Percentiles rank a stretch among this genome's conserved stretches.
Conservation (phyloP, 2,329 filamentous ascomycete species). For the Sphaerostilbella broomeana region DNA sequence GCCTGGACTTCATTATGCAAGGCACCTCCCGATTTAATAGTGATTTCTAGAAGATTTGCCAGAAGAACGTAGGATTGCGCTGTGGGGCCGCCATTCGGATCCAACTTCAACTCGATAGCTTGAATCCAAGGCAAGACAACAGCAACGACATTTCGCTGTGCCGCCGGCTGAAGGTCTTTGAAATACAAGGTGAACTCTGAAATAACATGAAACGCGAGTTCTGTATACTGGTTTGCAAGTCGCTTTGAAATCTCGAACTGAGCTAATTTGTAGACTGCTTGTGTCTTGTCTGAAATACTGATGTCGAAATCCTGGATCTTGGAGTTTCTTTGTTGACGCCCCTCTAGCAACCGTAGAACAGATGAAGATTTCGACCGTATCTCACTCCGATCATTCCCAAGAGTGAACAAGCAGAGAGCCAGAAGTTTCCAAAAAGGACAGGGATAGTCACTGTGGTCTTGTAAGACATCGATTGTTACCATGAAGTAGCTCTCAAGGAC, state of each 20-base stretch:
- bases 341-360: slow-evolving; percentile 73
- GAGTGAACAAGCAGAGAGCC: slow-evolving; percentile 79
- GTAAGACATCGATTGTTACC: slow-evolving; percentile 80
- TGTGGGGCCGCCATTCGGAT: slow-evolving; percentile 85
- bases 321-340: slow-evolving; percentile 69
- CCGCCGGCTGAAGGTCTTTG: slow-evolving; percentile 72
- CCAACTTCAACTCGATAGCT: slow-evolving; percentile 82
- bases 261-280: slow-evolving; percentile 93
- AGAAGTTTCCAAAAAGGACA: slow-evolving; percentile 87
- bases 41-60: slow-evolving; percentile 92
- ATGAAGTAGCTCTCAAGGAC: slow-evolving; percentile 92
- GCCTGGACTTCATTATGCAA: slow-evolving; percentile 96
- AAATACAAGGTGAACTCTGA: slow-evolving; percentile 94
- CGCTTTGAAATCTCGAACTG: slow-evolving; percentile 95
- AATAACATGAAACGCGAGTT: slow-evolving; percentile 87
- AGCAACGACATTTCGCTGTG: slow-evolving; percentile 89
- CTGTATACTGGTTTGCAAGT: slow-evolving; percentile 79
- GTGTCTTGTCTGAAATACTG: slow-evolving; percentile 96
- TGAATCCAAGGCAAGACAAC: slow-evolving; percentile 96
- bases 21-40: slow-evolving; percentile 80
- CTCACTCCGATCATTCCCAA: slow-evolving; percentile 85
- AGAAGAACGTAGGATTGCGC: slow-evolving; percentile 90
- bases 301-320: slow-evolving; percentile 97
- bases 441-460: slow-evolving; percentile 74
- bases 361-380: slow-evolving; percentile 83